Evolutionary conservation across 73 alveolate genomes (phyloP).

Genomic region (Paramecium pentaurelia): DNA sequence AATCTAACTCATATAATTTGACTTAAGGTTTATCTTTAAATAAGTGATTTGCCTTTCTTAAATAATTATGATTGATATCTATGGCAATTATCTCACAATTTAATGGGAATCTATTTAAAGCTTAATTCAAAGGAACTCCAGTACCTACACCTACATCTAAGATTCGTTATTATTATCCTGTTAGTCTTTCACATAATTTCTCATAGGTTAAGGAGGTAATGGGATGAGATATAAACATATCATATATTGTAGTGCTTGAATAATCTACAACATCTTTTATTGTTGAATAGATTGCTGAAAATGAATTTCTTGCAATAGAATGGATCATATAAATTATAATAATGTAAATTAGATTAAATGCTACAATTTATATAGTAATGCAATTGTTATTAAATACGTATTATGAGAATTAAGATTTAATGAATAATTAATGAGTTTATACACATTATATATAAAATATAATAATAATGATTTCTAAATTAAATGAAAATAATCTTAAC

Average conservation of each 20-base stretch:
- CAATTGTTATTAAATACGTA: background rate
- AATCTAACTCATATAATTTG: background rate
- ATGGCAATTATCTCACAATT: background rate
- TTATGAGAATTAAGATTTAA: background rate
- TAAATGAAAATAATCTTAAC: background rate
- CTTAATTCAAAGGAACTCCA: constrained; percentile 2
- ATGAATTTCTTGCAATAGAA: background rate
- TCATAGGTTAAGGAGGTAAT: background rate
- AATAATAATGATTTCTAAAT: background rate
- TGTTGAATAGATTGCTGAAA: background rate
- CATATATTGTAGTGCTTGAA: background rate
- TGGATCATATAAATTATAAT: background rate
- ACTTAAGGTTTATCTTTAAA: background rate
- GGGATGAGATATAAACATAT: constrained; percentile 16
- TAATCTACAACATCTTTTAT: background rate
- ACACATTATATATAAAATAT: background rate
- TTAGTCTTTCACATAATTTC: background rate
- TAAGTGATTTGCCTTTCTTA: background rate
- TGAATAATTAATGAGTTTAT: background rate
- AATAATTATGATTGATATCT: background rate
- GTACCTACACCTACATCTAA: constrained; percentile 39
- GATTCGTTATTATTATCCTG: background rate
- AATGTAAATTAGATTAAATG: background rate
- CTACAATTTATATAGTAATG: background rate
- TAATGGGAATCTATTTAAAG: background rate